Conservation (phyloP, 2,329 filamentous ascomycete species). For the Fusarium incarnatum region DNA sequence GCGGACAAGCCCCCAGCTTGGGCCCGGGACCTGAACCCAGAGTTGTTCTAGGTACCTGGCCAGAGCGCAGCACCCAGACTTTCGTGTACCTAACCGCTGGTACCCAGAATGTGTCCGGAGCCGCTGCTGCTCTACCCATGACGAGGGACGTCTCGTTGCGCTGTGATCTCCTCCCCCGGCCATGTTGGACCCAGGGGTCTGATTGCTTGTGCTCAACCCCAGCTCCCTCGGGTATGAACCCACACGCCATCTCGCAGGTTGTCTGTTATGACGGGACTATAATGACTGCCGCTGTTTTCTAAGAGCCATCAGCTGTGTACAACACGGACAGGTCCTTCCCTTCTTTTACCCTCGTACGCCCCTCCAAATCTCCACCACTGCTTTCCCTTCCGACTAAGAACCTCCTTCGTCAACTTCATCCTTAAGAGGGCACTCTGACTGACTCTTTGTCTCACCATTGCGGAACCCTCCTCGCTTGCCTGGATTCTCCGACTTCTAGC, state of each 20-base stretch:
- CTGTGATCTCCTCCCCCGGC: conserved; percentile 43
- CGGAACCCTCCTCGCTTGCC: conserved; percentile 50
- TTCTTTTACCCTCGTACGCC: conserved; percentile 54
- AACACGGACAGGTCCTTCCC: conserved; percentile 47
- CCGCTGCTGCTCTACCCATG: conserved; percentile 32
- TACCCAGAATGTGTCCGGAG: conserved; percentile 21
- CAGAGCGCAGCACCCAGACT: conserved; percentile 24
- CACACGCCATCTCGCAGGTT: conserved; percentile 49
- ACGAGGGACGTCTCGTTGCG: conserved; percentile 31
- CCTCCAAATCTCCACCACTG: conserved; percentile 45
- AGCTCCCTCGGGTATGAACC: conserved; percentile 46
- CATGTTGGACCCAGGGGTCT: conserved; percentile 44
- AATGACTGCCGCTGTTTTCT: conserved; percentile 44
- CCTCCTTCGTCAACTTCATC: conserved; percentile 52
- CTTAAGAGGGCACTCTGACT: conserved; percentile 49
- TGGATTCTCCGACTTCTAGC: conserved; percentile 35
- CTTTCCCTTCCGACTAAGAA: conserved; percentile 46
- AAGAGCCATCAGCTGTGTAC: conserved; percentile 34
- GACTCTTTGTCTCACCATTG: conserved; percentile 51
- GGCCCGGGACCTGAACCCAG: conserved; percentile 38
- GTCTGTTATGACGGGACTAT: conserved; percentile 46
- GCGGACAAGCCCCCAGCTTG: conserved; percentile 34
- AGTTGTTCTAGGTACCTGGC: conserved; percentile 45
- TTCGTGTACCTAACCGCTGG: conserved; percentile 25
- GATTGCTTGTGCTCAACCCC: conserved; percentile 45